phyloP scores from a whole-genome alignment of 768 basidiomycete species.

The Leccinum subtestaceum region DNA sequence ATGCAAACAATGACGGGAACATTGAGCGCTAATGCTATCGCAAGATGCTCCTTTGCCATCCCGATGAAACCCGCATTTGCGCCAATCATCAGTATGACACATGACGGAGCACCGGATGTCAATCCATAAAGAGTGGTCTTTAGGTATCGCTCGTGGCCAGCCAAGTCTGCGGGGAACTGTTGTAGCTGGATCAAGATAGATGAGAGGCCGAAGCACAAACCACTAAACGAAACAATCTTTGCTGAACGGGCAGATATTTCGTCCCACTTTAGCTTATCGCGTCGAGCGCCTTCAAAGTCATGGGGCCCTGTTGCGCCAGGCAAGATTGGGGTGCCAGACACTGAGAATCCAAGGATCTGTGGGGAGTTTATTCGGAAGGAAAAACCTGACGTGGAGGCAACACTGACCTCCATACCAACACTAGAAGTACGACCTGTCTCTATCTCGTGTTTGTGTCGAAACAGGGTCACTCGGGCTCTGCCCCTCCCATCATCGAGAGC shows the following conservation, averaged over 20 bases:
- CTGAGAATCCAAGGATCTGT: slow-evolving; percentile 86
- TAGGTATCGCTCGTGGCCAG: slow-evolving; percentile 91
- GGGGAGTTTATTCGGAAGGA: background rate
- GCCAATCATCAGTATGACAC: slow-evolving; percentile 90
- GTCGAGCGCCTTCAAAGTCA: slow-evolving; percentile 63
- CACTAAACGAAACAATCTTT: slow-evolving; percentile 93
- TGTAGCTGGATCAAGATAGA: background rate
- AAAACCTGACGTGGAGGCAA: background rate
- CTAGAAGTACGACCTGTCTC: slow-evolving; percentile 94
- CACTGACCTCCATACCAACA: slow-evolving; percentile 92
- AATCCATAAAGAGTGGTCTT: slow-evolving; percentile 95
- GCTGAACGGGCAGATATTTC: slow-evolving; percentile 86
- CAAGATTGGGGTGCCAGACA: slow-evolving; percentile 73
- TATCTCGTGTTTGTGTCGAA: slow-evolving; percentile 96
- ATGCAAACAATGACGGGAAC: slow-evolving; percentile 93
- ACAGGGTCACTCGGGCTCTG: slow-evolving; percentile 81
- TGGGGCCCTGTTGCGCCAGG: slow-evolving; percentile 56
- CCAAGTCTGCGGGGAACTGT: slow-evolving; percentile 62
- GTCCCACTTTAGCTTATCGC: slow-evolving; percentile 94
- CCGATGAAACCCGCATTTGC: slow-evolving; percentile 90
- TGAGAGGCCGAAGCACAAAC: slow-evolving; percentile 34
- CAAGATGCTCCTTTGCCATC: slow-evolving; percentile 96
- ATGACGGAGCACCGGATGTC: slow-evolving; percentile 91
- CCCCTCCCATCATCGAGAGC: slow-evolving; percentile 80
- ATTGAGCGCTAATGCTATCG: slow-evolving; percentile 89